phyloP scores from a whole-genome alignment of 73 alveolate genomes.

The Paramecium sexaurelia region DNA sequence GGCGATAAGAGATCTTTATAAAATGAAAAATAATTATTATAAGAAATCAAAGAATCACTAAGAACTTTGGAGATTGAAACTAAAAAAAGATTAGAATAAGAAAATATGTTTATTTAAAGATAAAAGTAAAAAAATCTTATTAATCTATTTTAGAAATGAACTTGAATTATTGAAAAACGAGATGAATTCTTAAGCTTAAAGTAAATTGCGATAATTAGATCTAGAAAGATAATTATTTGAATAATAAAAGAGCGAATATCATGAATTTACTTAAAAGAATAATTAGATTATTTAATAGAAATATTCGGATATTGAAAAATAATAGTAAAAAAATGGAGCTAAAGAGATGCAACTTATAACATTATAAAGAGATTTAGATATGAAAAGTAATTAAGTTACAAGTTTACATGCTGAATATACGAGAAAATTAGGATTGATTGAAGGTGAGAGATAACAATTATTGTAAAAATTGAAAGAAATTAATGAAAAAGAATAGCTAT shows the following conservation, averaged over 20 bases:
- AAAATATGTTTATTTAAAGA: background rate
- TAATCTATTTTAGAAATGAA: background rate
- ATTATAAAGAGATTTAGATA: background rate
- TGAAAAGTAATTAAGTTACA: background rate
- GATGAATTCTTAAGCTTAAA: background rate
- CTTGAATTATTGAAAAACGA: background rate
- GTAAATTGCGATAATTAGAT: background rate
- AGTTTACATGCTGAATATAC: background rate
- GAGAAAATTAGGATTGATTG: background rate
- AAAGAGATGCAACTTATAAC: background rate
- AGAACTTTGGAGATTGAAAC: background rate
- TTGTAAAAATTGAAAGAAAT: conserved; percentile 8
- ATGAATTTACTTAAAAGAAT: background rate
- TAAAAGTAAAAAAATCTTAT: background rate
- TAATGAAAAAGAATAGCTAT: background rate
- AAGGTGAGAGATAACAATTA: background rate
- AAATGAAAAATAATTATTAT: background rate
- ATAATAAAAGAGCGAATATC: background rate
- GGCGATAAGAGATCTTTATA: background rate
- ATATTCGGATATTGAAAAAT: conserved; percentile 8
- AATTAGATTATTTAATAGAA: background rate
- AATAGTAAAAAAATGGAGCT: background rate
- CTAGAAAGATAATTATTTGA: background rate
- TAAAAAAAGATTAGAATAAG: background rate
- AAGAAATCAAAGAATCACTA: background rate